Evolutionary conservation across 179 eudicot species (phyloP).

Genomic region (Beta corolliflora): DNA sequence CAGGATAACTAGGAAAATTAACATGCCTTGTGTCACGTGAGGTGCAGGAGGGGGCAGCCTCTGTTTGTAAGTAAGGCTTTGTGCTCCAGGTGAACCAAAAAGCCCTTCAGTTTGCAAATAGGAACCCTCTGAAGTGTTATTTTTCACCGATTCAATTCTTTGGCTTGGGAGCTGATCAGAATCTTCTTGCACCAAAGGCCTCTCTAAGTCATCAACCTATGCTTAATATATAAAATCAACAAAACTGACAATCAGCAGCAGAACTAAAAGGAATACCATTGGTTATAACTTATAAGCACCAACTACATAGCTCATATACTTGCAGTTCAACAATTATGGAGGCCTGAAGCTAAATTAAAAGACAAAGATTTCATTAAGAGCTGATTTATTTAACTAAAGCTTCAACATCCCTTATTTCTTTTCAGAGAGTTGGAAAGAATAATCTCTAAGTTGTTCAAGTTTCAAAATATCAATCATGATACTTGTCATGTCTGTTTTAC

Average conservation of each 20-base stretch:
- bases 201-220: conserved; percentile 86
- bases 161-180: conserved; percentile 36
- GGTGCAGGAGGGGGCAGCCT: conserved; percentile 46
- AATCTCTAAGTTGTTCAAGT: not conserved
- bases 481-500: not conserved
- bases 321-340: not conserved
- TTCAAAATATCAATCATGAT: not conserved
- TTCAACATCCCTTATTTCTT: not conserved
- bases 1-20: conserved; percentile 23
- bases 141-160: conserved; percentile 42
- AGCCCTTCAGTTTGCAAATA: conserved; percentile 43
- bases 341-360: not conserved
- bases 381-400: not conserved
- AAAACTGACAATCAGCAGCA: not conserved
- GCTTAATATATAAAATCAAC: conserved; percentile 23
- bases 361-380: not conserved
- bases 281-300: conserved; percentile 5
- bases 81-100: conserved; percentile 42
- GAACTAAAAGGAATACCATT: too few relatives aligned
- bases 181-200: conserved; percentile 79
- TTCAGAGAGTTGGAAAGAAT: not conserved
- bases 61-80: conserved; percentile 48
- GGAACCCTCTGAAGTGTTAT: conserved; percentile 35
- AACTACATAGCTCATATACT: not conserved
- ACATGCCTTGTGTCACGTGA: conserved; percentile 60